These are phyloP conservation scores for Lodderomyces elongisporus DNA, from an alignment of 1,139 yeast genomes.

Conservation along the genomic window DNA sequence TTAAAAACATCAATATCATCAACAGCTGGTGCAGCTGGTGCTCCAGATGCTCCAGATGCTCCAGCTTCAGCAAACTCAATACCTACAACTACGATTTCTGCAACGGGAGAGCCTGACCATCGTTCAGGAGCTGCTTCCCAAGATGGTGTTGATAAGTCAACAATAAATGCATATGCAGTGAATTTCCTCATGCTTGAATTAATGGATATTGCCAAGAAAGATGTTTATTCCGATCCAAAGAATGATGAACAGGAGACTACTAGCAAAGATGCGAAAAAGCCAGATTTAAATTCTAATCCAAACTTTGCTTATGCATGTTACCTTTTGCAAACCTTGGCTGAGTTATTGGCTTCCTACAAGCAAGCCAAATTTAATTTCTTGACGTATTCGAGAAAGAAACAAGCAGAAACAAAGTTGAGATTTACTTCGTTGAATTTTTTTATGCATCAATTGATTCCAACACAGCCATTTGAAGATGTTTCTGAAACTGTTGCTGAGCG, in stretches of 20 bases:
- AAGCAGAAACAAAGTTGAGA: conserved; percentile 48
- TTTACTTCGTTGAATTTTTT: conserved; percentile 74
- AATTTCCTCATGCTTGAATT: conserved; percentile 59
- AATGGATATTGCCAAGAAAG: conserved; percentile 49
- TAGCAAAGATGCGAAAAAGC: conserved; percentile 17
- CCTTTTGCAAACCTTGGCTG: conserved; percentile 63
- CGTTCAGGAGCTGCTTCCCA: conserved; percentile 25
- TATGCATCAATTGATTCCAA: conserved; percentile 68
- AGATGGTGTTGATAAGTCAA: no score
- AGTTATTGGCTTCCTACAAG: conserved; percentile 72
- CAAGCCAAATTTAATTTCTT: conserved; percentile 78
- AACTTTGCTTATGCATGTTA: conserved; percentile 64
- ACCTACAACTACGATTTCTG: conserved; percentile 3
- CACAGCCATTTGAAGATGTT: conserved; percentile 35
- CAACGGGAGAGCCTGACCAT: no score
- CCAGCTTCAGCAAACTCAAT: conserved; percentile 8
- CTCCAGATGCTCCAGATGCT: not conserved
- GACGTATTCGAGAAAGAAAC: conserved; percentile 61
- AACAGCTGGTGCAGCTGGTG: not conserved
- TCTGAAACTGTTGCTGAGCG: conserved; percentile 34
- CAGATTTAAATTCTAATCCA: conserved; percentile 33
- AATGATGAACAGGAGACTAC: conserved; percentile 9
- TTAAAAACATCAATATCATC: not conserved
- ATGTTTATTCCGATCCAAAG: conserved; percentile 42
- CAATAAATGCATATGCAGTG: no score